phyloP scores from a whole-genome alignment of 441 rosid genomes.

The Sinapis alba region DNA sequence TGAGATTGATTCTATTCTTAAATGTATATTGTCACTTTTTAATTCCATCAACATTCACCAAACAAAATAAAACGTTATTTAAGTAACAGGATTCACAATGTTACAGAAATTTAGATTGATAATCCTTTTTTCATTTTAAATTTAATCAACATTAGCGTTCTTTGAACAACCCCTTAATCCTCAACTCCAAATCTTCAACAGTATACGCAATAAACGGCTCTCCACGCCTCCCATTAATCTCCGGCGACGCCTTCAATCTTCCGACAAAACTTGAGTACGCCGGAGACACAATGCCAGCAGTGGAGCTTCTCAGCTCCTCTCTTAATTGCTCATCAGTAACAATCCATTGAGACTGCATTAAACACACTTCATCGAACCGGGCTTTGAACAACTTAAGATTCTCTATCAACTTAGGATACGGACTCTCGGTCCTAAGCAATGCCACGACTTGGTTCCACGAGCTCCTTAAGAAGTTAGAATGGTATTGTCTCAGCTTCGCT shows the following conservation, averaged over 20 bases:
- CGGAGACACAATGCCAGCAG: conserved; percentile 57
- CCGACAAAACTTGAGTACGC: conserved; percentile 54
- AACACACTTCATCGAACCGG: conserved; percentile 56
- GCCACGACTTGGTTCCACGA: conserved; percentile 75
- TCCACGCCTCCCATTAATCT: conserved; percentile 57
- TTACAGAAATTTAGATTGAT: neutral
- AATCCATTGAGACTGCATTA: conserved; percentile 60
- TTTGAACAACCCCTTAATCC: conserved; percentile 60
- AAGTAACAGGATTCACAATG: neutral
- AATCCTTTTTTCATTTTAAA: neutral
- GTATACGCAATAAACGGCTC: conserved; percentile 52
- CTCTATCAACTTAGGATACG: conserved; percentile 53
- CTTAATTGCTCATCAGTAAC: conserved; percentile 63
- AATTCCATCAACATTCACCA: conserved; percentile 13
- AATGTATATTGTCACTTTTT: neutral
- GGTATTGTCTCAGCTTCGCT: conserved; percentile 70
- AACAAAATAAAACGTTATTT: neutral
- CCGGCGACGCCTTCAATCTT: conserved; percentile 56
- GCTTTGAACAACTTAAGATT: conserved; percentile 62
- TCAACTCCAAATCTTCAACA: conserved; percentile 57
- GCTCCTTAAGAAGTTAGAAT: conserved; percentile 57
- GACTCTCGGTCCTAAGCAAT: conserved; percentile 52
- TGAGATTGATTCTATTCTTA: neutral
- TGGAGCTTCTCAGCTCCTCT: conserved; percentile 60
- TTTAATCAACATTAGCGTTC: conserved; percentile 40